Percentiles rank a stretch among this genome's conserved stretches.
phyloP scores from a whole-genome alignment of 2,329 filamentous ascomycete genomes.

The Lachnellula arida region DNA sequence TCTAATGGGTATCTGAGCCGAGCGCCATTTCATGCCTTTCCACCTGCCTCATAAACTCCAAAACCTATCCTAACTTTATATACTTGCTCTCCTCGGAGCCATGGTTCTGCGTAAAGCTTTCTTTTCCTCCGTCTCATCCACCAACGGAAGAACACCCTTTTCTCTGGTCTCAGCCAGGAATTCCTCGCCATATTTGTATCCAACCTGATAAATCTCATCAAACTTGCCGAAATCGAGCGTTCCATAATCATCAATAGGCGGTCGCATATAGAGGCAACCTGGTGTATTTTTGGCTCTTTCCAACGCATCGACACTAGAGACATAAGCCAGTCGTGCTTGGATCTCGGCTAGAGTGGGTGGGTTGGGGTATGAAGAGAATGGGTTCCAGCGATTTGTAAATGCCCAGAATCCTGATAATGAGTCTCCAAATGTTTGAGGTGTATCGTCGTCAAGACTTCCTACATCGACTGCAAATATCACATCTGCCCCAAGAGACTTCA shows the following conservation, averaged over 20 bases:
- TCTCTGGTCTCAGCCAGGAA: slow-evolving; percentile 73
- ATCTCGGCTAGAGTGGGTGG: slow-evolving; percentile 95
- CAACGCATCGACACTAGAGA: slow-evolving; percentile 88
- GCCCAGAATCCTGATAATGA: slow-evolving; percentile 94
- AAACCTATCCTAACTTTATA: slow-evolving; percentile 39
- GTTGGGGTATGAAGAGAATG: slow-evolving; percentile 82
- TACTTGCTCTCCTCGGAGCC: slow-evolving; percentile 74
- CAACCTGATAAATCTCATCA: slow-evolving; percentile 90
- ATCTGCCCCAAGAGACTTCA: slow-evolving; percentile 90
- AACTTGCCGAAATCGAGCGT: slow-evolving; percentile 97
- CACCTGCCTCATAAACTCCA: not conserved
- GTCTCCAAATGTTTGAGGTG: slow-evolving; percentile 89
- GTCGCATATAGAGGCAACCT: slow-evolving; percentile 93
- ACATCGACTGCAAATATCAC: slow-evolving; percentile 96
- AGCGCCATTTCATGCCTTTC: not conserved
- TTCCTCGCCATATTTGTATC: slow-evolving; percentile 79
- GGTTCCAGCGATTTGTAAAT: slow-evolving; percentile 93
- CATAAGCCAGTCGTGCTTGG: slow-evolving; percentile 89
- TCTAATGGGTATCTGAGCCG: slow-evolving; percentile 5
- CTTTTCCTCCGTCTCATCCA: slow-evolving; percentile 72
- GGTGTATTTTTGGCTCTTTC: slow-evolving; percentile 88
- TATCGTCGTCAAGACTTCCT: slow-evolving; percentile 85
- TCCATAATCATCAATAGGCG: slow-evolving; percentile 87
- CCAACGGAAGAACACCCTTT: slow-evolving; percentile 67
- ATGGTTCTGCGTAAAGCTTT: slow-evolving; percentile 72